Conservation (phyloP, 164 flowering plant genomes). For the Saururus chinensis region DNA sequence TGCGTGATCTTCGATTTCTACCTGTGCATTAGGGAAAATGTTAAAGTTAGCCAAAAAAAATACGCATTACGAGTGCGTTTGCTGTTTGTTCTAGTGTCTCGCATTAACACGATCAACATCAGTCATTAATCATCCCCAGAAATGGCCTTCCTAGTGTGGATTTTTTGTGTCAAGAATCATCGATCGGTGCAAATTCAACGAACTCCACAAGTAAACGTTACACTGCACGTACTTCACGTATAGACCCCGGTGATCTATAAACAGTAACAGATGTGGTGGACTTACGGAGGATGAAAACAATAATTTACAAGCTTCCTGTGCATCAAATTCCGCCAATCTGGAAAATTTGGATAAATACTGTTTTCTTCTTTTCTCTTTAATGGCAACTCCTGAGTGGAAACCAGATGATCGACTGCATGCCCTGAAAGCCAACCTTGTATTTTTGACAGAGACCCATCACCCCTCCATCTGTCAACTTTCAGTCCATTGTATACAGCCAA, state of each 20-base stretch:
- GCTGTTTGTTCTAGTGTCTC: too few relatives aligned
- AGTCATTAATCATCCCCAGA: background rate
- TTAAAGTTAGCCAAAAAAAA: background rate
- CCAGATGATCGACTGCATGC: background rate
- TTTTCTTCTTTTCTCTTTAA: background rate
- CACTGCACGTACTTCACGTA: too few relatives aligned
- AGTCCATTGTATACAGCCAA: background rate
- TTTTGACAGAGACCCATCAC: constrained; percentile 9
- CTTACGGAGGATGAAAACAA: background rate
- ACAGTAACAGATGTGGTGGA: background rate
- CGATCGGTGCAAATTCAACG: too few relatives aligned
- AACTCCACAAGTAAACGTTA: too few relatives aligned
- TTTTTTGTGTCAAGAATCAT: too few relatives aligned
- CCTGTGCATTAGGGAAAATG: too few relatives aligned
- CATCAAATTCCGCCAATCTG: background rate
- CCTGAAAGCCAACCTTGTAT: constrained; percentile 3
- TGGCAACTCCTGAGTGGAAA: background rate
- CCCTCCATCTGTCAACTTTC: background rate
- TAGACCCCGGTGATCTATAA: too few relatives aligned
- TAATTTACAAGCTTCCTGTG: background rate
- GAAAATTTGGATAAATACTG: background rate
- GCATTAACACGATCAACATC: background rate
- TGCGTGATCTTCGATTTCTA: too few relatives aligned
- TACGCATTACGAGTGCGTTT: background rate
- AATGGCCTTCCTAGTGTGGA: too few relatives aligned